Conservation (phyloP, 176 grass and related monocot species). For the Bolboschoenus planiculmis region DNA sequence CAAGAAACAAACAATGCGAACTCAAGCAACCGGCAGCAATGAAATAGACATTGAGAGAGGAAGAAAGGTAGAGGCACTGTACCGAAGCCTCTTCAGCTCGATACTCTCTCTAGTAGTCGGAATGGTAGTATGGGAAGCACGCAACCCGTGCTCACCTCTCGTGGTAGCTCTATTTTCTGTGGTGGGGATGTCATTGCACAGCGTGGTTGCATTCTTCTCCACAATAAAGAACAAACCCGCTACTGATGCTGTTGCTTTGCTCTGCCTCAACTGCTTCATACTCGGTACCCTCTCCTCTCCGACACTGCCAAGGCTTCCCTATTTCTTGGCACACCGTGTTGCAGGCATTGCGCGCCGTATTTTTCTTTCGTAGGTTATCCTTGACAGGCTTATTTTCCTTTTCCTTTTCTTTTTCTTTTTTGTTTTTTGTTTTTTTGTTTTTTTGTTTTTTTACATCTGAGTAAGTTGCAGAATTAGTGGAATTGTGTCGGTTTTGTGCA, state of each 20-base stretch:
- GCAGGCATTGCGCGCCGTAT: background rate
- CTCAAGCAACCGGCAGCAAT: background rate
- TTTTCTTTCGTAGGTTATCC: background rate
- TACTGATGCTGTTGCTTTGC: conserved; percentile 33
- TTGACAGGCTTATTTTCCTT: background rate
- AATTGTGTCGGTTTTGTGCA: background rate
- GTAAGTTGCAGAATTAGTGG: background rate
- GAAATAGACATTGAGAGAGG: conserved; percentile 6
- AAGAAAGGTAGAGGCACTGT: conserved; percentile 11
- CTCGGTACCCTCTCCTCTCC: conserved; percentile 26
- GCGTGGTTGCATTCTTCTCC: conserved; percentile 28
- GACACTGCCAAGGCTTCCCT: conserved; percentile 10
- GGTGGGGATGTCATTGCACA: conserved; percentile 34
- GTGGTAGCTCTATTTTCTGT: conserved; percentile 32
- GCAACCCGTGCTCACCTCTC: conserved; percentile 25
- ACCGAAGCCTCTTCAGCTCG: conserved; percentile 30
- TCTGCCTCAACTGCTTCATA: conserved; percentile 43
- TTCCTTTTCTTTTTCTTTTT: background rate
- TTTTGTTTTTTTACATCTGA: background rate
- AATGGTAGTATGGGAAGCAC: conserved; percentile 38
- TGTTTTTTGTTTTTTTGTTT: background rate
- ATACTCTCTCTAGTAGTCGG: conserved; percentile 32
- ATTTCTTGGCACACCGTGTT: background rate
- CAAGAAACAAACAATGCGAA: background rate
- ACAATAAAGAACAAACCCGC: conserved; percentile 38